Base-by-base conservation (phyloP, 352 stramenopile species). In the Globisporangium recalcitrans region DNA sequence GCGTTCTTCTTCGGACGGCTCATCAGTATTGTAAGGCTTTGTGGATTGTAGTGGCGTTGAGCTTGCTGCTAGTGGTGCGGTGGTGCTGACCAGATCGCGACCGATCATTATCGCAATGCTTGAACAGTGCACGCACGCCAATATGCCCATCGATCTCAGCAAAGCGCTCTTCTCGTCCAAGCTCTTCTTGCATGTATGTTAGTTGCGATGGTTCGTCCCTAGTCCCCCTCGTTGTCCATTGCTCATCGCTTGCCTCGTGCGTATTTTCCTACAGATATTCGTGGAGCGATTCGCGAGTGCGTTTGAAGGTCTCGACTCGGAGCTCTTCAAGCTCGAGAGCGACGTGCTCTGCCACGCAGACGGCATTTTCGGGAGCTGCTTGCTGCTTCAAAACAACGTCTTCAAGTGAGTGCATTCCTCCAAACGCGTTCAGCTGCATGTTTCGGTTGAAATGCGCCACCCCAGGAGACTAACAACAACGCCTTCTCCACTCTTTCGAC, bases 261-360 rank as follows among this genome's bases (percentile, higher is more conserved):
- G n/a, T n/a, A n/a, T n/a, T 52, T 29, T 7, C 4, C 46, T 38
- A 16, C 24, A 93, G 84, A 62, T 91, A 31, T 51, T 88, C 36
- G 78, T 87, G 3, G 69, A 88, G 59, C 73, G 82, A n/a, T 81
- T 91, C 32, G 78, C 75, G 1, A 67, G 69, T 21, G 71, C 73
- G 14, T 85, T 86, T 59, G 68, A 75, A 29, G 69, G 69, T 2
- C 73, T 80, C 48, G 74, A 88, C 51, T 69, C 66, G 11, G 80
- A 88, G 22, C 49, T 85, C 14, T 93, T 93, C 58, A 88, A 85
- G 47, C 56, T 87, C 14, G 80, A 93, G 55, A 83, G 79, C 36
- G 84, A 90, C 32, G 67, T 87, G 40, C 56, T 93, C 62, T 84
- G 70, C 51, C 72, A 79, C 59, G 67, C 64, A 0, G 84, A 90